Percentiles rank a stretch among this genome's conserved stretches.
phyloP scores from a whole-genome alignment of 2,329 filamentous ascomycete species.

The Grosmannia serpens region DNA sequence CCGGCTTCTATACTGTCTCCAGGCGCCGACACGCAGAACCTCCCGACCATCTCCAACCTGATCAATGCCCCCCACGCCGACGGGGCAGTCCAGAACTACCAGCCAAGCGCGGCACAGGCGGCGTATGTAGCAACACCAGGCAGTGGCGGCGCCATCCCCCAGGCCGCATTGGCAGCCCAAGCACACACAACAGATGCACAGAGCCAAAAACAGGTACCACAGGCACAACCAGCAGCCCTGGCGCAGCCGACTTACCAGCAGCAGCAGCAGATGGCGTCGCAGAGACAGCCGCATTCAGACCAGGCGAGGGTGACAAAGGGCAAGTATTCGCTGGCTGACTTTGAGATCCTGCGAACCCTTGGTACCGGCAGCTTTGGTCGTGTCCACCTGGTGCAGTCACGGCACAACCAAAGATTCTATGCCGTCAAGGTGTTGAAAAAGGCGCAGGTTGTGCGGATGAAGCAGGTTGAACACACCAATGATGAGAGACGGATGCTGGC shows the following conservation, averaged over 20 bases:
- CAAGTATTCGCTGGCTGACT: conserved; percentile 90
- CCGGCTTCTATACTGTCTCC: conserved; percentile 24
- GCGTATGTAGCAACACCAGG: conserved; percentile 11
- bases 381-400: conserved; percentile 93
- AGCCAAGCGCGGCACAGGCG: conserved; percentile 8
- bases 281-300: conserved; percentile 8
- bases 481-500: conserved; percentile 93
- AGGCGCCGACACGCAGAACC: conserved; percentile 50
- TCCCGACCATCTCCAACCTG: conserved; percentile 72
- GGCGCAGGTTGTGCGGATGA: conserved; percentile 98
- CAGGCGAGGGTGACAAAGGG: conserved; percentile 71
- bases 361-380: conserved; percentile 95
- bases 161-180: neutral
- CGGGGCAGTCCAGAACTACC: conserved; percentile 22
- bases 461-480: conserved; percentile 98
- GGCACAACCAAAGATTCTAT: conserved; percentile 96
- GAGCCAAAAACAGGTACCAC: conserved; percentile 18
- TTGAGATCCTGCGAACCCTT: conserved; percentile 78
- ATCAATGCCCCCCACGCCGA: conserved; percentile 54
- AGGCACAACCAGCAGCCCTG: conserved; percentile 16
- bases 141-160: conserved; percentile 4
- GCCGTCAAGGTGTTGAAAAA: conserved; percentile 98
- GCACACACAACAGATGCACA: neutral
- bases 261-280: conserved; percentile 14
- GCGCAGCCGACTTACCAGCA: conserved; percentile 17